Evolutionary conservation across 306 rosid genomes (phyloP), one percentile per base, ranked within the genome.

Genomic region (Trichosanthes cucumerina): DNA sequence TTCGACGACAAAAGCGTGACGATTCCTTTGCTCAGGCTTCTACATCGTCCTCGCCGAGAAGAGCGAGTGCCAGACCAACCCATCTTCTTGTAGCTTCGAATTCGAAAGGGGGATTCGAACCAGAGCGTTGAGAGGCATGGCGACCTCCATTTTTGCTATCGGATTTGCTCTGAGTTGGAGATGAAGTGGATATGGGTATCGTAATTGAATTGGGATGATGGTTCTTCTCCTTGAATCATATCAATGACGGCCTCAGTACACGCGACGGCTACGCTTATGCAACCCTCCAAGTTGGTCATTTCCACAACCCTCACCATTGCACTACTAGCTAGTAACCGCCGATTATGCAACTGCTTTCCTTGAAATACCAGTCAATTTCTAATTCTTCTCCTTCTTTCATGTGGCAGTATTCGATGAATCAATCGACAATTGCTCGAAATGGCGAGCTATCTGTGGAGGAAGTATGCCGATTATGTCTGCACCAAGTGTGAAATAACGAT

Each of bases 401-500:
- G 33, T 47, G 19, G 41, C 21, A 12, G 3, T 36, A n/a, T n/a
- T n/a, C n/a, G 14, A 49, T 12, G 36, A 23, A 23, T 70, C 76
- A 44, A 44, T 43, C 38, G 19, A 0, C 41, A 19, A 9, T 72
- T 74, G 39, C 18, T 4, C 18, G 18, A 80, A 82, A 88, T 86
- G 97, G 85, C 93, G 60, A 91, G 87, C 84, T 89, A 83, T 78
- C 74, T 90, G 16, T 92, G 97, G 96, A 91, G 96, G 88, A 95
- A 89, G 75, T 92, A 95, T 74, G 91, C 99, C 9, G 97, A 91
- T 14, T 92, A 95, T 46, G 70, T 95, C 76, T 88, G 75, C 83
- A 89, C 91, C 13, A 95, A 95, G 79, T 90, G 96, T 97, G 97
- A 95, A 83, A 95, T 88, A 77, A 87, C 89, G 65, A 83, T 92